phyloP scores from a whole-genome alignment of 176 grass and related monocot genomes.

The Oryza glumipatula region DNA sequence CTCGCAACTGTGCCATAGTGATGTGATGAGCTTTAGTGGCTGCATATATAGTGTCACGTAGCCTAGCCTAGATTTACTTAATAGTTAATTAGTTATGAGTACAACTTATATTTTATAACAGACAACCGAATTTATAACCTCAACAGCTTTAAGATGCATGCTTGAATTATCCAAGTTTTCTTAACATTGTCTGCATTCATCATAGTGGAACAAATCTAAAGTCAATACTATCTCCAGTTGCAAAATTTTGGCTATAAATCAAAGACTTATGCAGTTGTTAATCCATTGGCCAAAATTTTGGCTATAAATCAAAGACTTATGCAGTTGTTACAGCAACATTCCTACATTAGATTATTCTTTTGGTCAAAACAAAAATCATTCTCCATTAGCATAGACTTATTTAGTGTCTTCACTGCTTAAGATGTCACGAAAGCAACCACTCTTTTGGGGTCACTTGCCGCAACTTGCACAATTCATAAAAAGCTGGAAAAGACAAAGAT shows the following conservation, averaged over 20 bases:
- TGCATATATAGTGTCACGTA: too few relatives aligned
- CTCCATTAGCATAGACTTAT: not conserved
- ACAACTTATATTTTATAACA: too few relatives aligned
- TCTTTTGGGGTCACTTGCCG: not conserved
- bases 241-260: not conserved
- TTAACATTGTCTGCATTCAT: not conserved
- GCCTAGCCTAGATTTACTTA: too few relatives aligned
- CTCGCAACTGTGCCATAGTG: too few relatives aligned
- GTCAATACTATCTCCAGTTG: not conserved
- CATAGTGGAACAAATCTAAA: not conserved
- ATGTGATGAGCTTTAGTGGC: too few relatives aligned
- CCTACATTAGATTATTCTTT: not conserved
- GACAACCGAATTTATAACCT: too few relatives aligned
- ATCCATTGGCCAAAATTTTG: not conserved
- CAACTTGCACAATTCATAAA: conserved; percentile 1
- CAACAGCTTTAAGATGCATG: too few relatives aligned
- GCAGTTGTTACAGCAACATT: not conserved
- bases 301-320: not conserved
- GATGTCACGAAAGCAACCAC: conserved; percentile 33
- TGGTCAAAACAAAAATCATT: conserved; percentile 29
- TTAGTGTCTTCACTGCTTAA: not conserved
- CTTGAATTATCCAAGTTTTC: not conserved
- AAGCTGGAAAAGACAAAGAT: conserved; percentile 53
- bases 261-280: not conserved
- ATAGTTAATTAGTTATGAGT: too few relatives aligned